A percentile compares a stretch with the other conserved stretches of the same genome.
These are phyloP conservation scores for Chaetomiaceae sp. DNA, from an alignment of 2,329 filamentous ascomycete species.

Conservation along the genomic window DNA sequence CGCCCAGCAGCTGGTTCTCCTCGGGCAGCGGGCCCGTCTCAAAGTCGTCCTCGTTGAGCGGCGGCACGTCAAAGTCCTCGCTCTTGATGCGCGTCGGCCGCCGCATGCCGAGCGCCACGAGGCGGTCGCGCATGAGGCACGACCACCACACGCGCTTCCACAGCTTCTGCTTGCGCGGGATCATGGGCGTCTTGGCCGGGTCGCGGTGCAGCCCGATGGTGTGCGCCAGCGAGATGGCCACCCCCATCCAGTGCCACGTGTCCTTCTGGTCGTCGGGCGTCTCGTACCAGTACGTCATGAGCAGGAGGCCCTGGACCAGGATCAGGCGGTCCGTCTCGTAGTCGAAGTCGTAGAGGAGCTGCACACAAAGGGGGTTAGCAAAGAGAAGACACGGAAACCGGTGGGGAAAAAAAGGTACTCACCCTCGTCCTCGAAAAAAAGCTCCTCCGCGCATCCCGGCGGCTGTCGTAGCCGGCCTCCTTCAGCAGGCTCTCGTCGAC, in stretches of 20 bases:
- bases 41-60: constrained; percentile 81
- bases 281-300: constrained; percentile 98
- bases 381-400: not conserved
- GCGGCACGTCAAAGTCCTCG: constrained; percentile 89
- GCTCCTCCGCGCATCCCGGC: constrained; percentile 77
- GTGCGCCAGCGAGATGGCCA: constrained; percentile 86
- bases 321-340: constrained; percentile 87
- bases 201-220: constrained; percentile 91
- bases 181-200: constrained; percentile 70
- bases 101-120: constrained; percentile 90
- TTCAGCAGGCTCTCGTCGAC: constrained; percentile 74
- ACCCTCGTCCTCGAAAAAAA: constrained; percentile 88
- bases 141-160: constrained; percentile 99
- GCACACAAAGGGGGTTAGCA: too few relatives aligned
- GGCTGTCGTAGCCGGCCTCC: constrained; percentile 69
- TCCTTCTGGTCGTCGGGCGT: constrained; percentile 96
- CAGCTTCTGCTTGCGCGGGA: constrained; percentile 66
- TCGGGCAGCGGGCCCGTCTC: constrained; percentile 67
- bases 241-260: constrained; percentile 98
- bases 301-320: constrained; percentile 78
- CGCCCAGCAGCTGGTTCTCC: constrained; percentile 62
- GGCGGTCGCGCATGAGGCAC: constrained; percentile 88
- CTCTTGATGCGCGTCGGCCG: constrained; percentile 88
- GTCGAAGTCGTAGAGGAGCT: constrained; percentile 91
- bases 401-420: too few relatives aligned